Evolutionary conservation across 2,329 filamentous ascomycete genomes (phyloP), one percentile per base, ranked within the genome.

Genomic region (Chaetomiaceae sp.): DNA sequence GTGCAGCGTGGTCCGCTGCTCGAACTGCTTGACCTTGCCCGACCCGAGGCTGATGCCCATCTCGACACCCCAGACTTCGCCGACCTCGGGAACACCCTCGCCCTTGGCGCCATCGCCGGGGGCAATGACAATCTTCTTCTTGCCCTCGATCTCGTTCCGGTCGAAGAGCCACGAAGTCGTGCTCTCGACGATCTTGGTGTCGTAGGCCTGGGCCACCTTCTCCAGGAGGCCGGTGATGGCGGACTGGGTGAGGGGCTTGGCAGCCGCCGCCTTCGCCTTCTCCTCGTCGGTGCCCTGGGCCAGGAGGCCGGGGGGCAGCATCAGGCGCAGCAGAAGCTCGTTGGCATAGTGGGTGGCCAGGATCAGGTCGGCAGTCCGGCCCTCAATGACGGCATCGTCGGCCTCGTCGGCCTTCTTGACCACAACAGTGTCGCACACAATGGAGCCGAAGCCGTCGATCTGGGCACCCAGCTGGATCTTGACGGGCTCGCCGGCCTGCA

Each of bases 391-490:
- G n/a, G n/a, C 77, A 59, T 81, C 83, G 51, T 79, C 74, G 44
- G 79, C 71, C 62, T 82, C 77, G 55, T 81, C 80, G 63, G 77
- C 76, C 57, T 78, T 69, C 42, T 77, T 76, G 45, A 95, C 85
- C 53, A 96, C 70, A 60, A 97, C 78, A 54, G 89, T 95, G 72
- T 96, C 87, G 74, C 93, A 96, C 62, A 96, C 88, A 67, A 99
- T 96, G 61, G 92, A 87, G 62, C 89, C 90, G 66, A 97, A 95
- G 48, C 93, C 93, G 73, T 97, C 89, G 58, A 99, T 96, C 75
- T 99, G 93, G 46, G 93, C 93, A 66, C 93, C 93, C n/a, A 99
- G 83, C 75, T 99, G 93, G 69, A 99, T 93, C 82, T 99, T 99
- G 73, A 96, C 81, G 55, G 88, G 74, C 75, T 99, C 93, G 56